Evolutionary conservation across 106 monocot genomes (phyloP), one percentile per base, ranked within the genome.

Genomic region (Chionographis japonica): DNA sequence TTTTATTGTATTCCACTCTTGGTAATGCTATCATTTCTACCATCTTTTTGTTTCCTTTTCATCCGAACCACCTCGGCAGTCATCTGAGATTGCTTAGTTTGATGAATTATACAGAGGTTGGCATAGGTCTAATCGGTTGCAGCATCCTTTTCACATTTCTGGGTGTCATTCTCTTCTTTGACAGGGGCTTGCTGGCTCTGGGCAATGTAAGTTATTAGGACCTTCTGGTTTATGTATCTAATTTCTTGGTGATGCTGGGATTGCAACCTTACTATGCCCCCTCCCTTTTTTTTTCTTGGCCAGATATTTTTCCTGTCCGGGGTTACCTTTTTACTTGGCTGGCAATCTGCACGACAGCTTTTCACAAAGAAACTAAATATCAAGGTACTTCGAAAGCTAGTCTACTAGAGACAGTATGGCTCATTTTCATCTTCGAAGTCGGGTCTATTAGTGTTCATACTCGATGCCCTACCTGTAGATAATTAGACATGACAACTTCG

Each of bases 271-370:
- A 52, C 63, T 58, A 8, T 11, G 36, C 10, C 12, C 12, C 16
- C 8, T 73, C 68, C n/a, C n/a, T n/a, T n/a, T n/a, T 40, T 65
- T 52, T 40, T 69, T 27, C 1, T 27, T 27, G 1, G 4, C 56
- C 65, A 95, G 95, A 79, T 95, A 55, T 91, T 95, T 80, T 88
- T 61, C 68, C 80, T 91, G 57, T 76, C 76, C 69, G 95, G 95
- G 11, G 79, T 82, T 8, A 79, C 80, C 15, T 38, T 95, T 65
- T 63, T 95, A 37, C 88, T 95, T 68, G 88, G 95, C 56, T 86
- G 80, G 83, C 63, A 75, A 72, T 91, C 90, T 70, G 84, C 81
- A 63, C 77, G 71, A 79, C 85, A 78, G 39, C 77, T 95, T 39
- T 85, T 91, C 63, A 84, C 81, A 49, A 79, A 67, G 62, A 87